phyloP scores from a whole-genome alignment of 1,284 basidiomycete species.

The Austroboletus niveus region DNA sequence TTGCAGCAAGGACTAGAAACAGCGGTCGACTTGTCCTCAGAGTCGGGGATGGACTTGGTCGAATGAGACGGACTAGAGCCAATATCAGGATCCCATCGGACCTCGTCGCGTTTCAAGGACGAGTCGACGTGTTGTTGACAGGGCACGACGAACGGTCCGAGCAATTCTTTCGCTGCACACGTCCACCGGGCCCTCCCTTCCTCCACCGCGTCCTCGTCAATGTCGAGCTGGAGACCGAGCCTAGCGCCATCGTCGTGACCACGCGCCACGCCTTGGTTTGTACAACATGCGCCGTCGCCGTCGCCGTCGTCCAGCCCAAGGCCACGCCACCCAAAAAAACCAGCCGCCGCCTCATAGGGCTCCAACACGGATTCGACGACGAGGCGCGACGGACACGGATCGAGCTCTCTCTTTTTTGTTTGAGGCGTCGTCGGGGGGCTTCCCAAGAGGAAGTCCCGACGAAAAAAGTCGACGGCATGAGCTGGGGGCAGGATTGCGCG shows the following conservation, averaged over 20 bases:
- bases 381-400: conserved; percentile 3
- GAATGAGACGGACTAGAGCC: background rate
- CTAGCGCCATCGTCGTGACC: too few relatives aligned
- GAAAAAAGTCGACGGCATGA: conserved; percentile 28
- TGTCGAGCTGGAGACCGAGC: conserved; percentile 5
- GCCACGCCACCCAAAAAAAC: conserved; percentile 31
- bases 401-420: background rate
- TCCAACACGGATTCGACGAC: conserved; percentile 24
- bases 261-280: background rate
- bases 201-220: conserved; percentile 26
- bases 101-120: background rate
- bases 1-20: background rate
- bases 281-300: background rate
- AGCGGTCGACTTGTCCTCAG: background rate
- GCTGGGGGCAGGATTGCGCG: conserved; percentile 19
- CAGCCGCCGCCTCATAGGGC: conserved; percentile 27
- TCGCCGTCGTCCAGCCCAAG: conserved; percentile 13
- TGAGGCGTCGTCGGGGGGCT: conserved; percentile 1
- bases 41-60: background rate
- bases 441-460: conserved; percentile 14
- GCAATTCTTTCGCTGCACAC: conserved; percentile 19
- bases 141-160: conserved; percentile 15
- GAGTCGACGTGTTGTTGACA: too few relatives aligned
- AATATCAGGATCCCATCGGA: conserved; percentile 18
- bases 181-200: conserved; percentile 23